Percentiles rank a stretch among this genome's conserved stretches.
phyloP scores from a whole-genome alignment of 129 eudicot species.

The Pittosporum tobira region DNA sequence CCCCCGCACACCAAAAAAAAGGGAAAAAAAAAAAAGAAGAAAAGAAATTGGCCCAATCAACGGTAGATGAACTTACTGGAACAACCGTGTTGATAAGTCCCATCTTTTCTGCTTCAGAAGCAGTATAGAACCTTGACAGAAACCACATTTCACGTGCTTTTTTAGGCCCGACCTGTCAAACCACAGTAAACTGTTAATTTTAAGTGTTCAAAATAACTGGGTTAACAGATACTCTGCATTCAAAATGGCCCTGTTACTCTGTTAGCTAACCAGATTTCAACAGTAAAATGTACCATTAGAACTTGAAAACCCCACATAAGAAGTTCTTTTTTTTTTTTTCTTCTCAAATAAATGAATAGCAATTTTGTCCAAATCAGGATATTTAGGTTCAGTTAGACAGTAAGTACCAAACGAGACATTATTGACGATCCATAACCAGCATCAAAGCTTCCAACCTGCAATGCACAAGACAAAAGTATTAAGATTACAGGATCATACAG shows the following conservation, averaged over 20 bases:
- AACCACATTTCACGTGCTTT: slow-evolving; percentile 99
- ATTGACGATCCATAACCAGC: slow-evolving; percentile 98
- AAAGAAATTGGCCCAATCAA: neutral
- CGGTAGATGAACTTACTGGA: slow-evolving; percentile 50
- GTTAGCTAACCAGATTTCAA: neutral
- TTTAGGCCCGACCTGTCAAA: slow-evolving; percentile 81
- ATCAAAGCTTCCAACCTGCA: slow-evolving; percentile 98
- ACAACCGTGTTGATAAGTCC: slow-evolving; percentile 90
- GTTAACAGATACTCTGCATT: neutral
- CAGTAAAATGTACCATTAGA: neutral
- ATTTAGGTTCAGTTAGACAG: neutral
- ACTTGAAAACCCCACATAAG: neutral
- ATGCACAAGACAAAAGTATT: slow-evolving; percentile 10
- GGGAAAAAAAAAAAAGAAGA: too few relatives aligned
- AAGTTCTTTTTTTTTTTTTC: neutral
- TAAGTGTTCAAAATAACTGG: neutral
- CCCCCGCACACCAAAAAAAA: too few relatives aligned
- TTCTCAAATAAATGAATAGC: neutral
- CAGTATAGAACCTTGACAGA: slow-evolving; percentile 78
- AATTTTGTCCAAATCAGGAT: neutral
- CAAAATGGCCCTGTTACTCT: neutral
- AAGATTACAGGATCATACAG: neutral
- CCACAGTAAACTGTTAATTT: slow-evolving; percentile 6
- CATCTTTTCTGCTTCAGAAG: slow-evolving; percentile 89
- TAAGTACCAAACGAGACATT: slow-evolving; percentile 82